These are phyloP conservation scores for Microbotryum violaceum DNA, from an alignment of 1,284 basidiomycete species.

Conservation along the genomic window DNA sequence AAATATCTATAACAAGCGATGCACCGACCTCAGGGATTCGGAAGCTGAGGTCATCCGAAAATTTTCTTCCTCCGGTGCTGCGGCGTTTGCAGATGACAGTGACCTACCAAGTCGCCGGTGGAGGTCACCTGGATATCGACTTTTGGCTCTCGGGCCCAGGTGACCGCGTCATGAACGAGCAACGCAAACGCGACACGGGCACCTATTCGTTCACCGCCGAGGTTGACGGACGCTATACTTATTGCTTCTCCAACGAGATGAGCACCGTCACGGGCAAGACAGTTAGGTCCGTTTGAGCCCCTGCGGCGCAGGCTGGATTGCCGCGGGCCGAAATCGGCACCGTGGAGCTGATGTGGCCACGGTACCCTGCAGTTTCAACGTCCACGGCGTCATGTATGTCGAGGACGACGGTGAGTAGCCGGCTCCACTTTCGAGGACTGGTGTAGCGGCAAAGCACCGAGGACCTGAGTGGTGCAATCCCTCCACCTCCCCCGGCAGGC, in stretches of 20 bases:
- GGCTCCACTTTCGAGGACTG: too few relatives aligned
- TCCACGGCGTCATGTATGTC: slow-evolving; percentile 92
- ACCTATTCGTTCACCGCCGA: slow-evolving; percentile 79
- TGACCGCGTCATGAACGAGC: slow-evolving; percentile 60
- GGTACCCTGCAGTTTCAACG: slow-evolving; percentile 71
- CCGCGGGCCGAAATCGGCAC: not conserved
- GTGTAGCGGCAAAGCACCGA: too few relatives aligned
- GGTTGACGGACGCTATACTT: slow-evolving; percentile 78
- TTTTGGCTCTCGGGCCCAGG: slow-evolving; percentile 80
- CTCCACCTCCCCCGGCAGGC: slow-evolving; percentile 27
- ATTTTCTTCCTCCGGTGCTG: not conserved
- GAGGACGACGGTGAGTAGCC: slow-evolving; percentile 63
- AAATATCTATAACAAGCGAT: too few relatives aligned
- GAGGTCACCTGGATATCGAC: slow-evolving; percentile 94
- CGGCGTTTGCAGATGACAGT: slow-evolving; percentile 76
- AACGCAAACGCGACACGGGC: slow-evolving; percentile 80
- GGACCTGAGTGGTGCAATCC: not conserved
- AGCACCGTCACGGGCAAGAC: slow-evolving; percentile 89
- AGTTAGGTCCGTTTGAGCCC: slow-evolving; percentile 63
- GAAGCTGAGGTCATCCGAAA: too few relatives aligned
- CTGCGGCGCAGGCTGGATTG: too few relatives aligned
- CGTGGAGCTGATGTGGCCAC: slow-evolving; percentile 2
- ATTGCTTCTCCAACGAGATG: slow-evolving; percentile 99
- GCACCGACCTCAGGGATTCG: not conserved
- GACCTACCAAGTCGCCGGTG: slow-evolving; percentile 95